Percentiles rank a stretch among this genome's conserved stretches.
Conservation (phyloP, 352 stramenopile genomes). For the Elongisporangium prolatum region DNA sequence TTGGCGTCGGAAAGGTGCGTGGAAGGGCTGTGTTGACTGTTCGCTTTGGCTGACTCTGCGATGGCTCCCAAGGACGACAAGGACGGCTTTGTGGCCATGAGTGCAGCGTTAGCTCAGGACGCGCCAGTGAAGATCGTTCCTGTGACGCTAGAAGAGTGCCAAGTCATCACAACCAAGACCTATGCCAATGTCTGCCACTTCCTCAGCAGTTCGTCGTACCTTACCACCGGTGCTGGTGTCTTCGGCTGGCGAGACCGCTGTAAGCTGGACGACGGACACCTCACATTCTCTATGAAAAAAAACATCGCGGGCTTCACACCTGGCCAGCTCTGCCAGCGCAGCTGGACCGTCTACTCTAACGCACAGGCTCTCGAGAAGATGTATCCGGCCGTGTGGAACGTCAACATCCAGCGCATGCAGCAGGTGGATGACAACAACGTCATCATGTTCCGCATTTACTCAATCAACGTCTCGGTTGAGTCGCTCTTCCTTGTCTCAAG, state of each 20-base stretch:
- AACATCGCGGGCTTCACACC: background rate
- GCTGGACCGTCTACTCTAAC: constrained; percentile 10
- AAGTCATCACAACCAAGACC: background rate
- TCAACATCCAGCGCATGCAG: constrained; percentile 20
- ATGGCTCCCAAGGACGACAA: no score
- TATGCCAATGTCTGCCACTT: background rate
- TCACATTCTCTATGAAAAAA: constrained; percentile 4
- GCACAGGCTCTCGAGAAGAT: constrained; percentile 9
- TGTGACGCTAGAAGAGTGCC: constrained; percentile 3
- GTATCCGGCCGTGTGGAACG: constrained; percentile 16
- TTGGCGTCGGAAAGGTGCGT: background rate
- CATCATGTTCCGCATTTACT: constrained; percentile 15
- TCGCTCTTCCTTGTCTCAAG: constrained; percentile 1
- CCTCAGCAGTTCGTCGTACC: background rate
- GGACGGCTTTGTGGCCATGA: no score
- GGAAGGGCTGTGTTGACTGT: background rate
- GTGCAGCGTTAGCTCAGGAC: no score
- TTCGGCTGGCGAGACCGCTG: constrained; percentile 5
- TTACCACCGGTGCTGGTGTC: background rate
- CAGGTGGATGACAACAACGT: constrained; percentile 24
- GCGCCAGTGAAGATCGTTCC: no score
- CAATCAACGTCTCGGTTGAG: no score
- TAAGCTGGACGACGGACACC: background rate
- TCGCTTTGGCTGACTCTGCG: background rate
- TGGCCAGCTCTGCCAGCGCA: background rate